These are phyloP conservation scores for Euptelea pleiosperma DNA, from an alignment of 164 flowering plant genomes.

Conservation along the genomic window DNA sequence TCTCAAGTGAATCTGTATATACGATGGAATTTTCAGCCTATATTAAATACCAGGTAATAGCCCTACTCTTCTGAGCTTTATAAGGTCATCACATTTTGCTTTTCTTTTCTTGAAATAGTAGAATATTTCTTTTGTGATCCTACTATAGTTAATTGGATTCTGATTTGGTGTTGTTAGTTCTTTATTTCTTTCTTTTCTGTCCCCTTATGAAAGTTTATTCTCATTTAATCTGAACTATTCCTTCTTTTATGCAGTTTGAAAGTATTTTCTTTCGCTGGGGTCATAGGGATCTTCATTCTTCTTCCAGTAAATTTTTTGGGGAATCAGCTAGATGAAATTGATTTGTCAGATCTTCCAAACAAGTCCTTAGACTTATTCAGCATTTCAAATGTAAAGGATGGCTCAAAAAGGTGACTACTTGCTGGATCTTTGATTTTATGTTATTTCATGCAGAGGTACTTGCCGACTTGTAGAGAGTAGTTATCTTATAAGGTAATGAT, in stretches of 20 bases:
- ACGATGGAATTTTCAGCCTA: no score
- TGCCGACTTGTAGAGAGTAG: no score
- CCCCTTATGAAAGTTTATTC: no score
- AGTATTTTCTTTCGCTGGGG: conserved; percentile 68
- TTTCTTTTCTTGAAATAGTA: background rate
- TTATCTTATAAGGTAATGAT: no score
- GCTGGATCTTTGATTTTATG: no score
- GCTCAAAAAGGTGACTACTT: conserved; percentile 55
- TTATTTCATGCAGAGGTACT: no score
- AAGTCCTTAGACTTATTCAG: conserved; percentile 77
- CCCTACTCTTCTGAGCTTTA: no score
- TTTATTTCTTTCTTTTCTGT: background rate
- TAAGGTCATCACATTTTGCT: no score
- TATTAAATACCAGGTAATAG: no score
- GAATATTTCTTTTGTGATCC: background rate
- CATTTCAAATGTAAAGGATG: conserved; percentile 76
- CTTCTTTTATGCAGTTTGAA: conserved; percentile 59
- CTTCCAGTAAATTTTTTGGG: conserved; percentile 82
- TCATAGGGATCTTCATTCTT: conserved; percentile 71
- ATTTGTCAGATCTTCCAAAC: conserved; percentile 54
- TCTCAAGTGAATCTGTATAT: no score
- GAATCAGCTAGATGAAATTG: conserved; percentile 43
- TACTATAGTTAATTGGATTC: background rate
- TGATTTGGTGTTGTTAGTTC: background rate
- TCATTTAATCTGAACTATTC: background rate